Evolutionary conservation across 2,329 filamentous ascomycete species (phyloP).

Genomic region (Penicillium brevicompactum): DNA sequence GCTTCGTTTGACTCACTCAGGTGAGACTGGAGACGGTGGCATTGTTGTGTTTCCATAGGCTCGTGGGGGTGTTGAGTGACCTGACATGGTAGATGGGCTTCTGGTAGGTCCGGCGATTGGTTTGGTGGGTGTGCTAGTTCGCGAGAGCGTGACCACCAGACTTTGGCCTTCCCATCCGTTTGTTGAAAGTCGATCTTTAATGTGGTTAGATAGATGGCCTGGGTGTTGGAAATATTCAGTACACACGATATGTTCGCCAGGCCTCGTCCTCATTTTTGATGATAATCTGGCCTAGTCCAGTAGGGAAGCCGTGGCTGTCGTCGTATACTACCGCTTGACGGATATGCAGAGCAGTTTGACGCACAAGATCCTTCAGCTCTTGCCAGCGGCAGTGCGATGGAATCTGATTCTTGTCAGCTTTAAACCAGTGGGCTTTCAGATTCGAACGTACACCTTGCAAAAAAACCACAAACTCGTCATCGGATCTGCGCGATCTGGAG

Average conservation of each 20-base stretch:
- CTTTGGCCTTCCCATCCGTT: constrained; percentile 48
- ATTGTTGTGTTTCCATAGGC: constrained; percentile 30
- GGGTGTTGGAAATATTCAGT: neutral
- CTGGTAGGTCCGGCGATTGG: constrained; percentile 47
- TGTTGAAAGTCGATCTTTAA: constrained; percentile 43
- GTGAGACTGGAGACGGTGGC: constrained; percentile 38
- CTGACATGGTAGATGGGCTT: constrained; percentile 35
- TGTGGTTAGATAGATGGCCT: constrained; percentile 12
- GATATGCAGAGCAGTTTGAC: constrained; percentile 47
- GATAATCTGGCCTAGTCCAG: constrained; percentile 47
- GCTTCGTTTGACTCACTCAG: constrained; percentile 34
- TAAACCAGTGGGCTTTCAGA: neutral
- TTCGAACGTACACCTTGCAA: constrained; percentile 42
- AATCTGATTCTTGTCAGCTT: constrained; percentile 34
- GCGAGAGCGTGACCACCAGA: constrained; percentile 44
- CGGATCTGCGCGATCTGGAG: constrained; percentile 34
- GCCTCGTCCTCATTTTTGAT: constrained; percentile 49
- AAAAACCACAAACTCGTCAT: constrained; percentile 49
- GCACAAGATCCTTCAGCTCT: constrained; percentile 48
- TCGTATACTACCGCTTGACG: constrained; percentile 49
- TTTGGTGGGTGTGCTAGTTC: constrained; percentile 42
- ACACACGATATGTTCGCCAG: constrained; percentile 47
- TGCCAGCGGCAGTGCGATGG: constrained; percentile 49
- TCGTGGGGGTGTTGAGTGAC: constrained; percentile 36
- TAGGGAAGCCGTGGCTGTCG: constrained; percentile 45